Percentiles rank a stretch among this genome's conserved stretches.
phyloP scores from a whole-genome alignment of 768 basidiomycete genomes.

The Crassisporium funariophilum region DNA sequence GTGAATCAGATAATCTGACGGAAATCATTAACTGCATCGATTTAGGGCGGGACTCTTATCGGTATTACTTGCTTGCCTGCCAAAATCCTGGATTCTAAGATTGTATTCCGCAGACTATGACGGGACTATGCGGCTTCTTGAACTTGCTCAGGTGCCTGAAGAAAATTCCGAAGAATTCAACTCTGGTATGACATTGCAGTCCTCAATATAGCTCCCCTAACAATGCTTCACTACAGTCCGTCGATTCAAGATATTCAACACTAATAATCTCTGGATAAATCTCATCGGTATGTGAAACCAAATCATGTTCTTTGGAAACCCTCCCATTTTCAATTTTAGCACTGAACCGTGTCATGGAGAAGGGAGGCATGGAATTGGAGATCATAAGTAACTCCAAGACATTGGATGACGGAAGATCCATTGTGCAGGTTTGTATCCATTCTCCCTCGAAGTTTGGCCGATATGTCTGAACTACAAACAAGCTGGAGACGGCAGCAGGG shows the following conservation, averaged over 20 bases:
- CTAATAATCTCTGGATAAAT: slow-evolving; percentile 80
- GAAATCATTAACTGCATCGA: background rate
- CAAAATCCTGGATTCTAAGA: background rate
- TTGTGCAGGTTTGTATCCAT: slow-evolving; percentile 29
- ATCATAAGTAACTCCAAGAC: slow-evolving; percentile 91
- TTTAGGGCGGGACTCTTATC: slow-evolving; percentile 71
- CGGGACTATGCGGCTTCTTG: slow-evolving; percentile 72
- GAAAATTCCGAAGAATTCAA: slow-evolving; percentile 87
- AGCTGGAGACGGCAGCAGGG: slow-evolving; percentile 90
- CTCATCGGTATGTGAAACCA: slow-evolving; percentile 53
- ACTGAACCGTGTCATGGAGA: slow-evolving; percentile 85
- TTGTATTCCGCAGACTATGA: slow-evolving; percentile 55
- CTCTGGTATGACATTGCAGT: slow-evolving; percentile 39
- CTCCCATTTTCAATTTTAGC: slow-evolving; percentile 47
- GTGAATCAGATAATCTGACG: slow-evolving; percentile 9
- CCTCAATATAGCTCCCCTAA: background rate
- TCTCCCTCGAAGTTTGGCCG: background rate
- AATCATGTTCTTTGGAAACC: background rate
- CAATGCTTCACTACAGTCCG: slow-evolving; percentile 43
- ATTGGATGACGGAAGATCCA: slow-evolving; percentile 80
- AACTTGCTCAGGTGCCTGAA: slow-evolving; percentile 80
- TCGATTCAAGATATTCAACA: slow-evolving; percentile 93
- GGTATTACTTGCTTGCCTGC: slow-evolving; percentile 21
- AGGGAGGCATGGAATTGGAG: slow-evolving; percentile 82
- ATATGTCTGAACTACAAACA: slow-evolving; percentile 44